Evolutionary conservation across 768 basidiomycete genomes (phyloP), one percentile per base, ranked within the genome.

Genomic region (Hygrocybe coccinea): DNA sequence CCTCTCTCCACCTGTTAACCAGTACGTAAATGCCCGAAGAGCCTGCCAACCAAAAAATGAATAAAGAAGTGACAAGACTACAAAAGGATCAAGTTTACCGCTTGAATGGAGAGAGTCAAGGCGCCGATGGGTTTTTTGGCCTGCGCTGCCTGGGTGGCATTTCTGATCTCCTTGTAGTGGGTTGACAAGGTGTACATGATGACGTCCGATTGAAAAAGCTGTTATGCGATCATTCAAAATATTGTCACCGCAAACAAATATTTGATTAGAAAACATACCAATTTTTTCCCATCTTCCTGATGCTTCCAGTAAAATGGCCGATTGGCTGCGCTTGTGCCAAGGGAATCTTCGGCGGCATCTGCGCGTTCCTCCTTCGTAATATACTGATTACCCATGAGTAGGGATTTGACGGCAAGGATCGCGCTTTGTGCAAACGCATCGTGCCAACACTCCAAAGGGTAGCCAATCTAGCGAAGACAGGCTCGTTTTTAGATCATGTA

Each of bases 141-240:
- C 45, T 21, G 45, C 24, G 22, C 12, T 19, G n/a, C 19, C 22
- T 19, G 12, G 14, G n/a, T 25, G 24, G 45, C 24, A 14, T 47
- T 19, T 21, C 22, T 47, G 45, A 47, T 47, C 15, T 47, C 45
- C 45, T 47, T 47, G 45, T n/a, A 47, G 45, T 47, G 45, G 22
- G 45, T n/a, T 25, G 45, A 47, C 22, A 47, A 25, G 14, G 45
- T 47, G 45, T 47, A 47, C 45, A 19, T 47, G 24, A 47, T 47
- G 22, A 47, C 24, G 22, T 47, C 24, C 19, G n/a, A 47, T 25
- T 47, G 45, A 21, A 47, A 47, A 21, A 47, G 45, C 45, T 47
- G 24, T 12, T 14, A 29, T 29, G 29, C 19, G n/a, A 19, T 25
- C 12, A 21, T 47, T 12, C 14, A 21, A 47, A 47, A 47, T 21